A percentile compares a stretch with the other conserved stretches of the same genome.
phyloP scores from a whole-genome alignment of 257 asterid species.

The Buddleja alternifolia region DNA sequence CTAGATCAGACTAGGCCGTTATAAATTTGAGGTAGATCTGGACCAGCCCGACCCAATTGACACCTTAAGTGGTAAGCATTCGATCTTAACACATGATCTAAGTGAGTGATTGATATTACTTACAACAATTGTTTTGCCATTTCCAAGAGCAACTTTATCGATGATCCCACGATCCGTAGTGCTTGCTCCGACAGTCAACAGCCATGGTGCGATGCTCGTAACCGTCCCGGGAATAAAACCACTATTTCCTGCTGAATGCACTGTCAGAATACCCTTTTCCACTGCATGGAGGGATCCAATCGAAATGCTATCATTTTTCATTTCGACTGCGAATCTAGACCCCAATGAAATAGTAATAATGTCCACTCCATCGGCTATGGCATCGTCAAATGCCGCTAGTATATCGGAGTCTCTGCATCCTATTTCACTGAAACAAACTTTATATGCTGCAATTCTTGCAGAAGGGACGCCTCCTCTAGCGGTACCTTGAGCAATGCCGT shows the following conservation, averaged over 20 bases:
- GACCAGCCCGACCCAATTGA: no score
- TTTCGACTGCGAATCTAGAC: accelerated
- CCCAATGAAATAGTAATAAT: constrained; percentile 44
- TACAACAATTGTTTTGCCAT: constrained; percentile 39
- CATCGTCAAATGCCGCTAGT: constrained; percentile 40
- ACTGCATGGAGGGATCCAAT: constrained; percentile 47
- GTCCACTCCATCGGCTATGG: constrained; percentile 44
- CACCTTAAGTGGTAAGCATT: no score
- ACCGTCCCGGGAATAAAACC: background rate
- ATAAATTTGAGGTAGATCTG: no score
- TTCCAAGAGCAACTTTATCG: constrained; percentile 41
- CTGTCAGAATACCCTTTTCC: constrained; percentile 38
- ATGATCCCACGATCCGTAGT: constrained; percentile 39
- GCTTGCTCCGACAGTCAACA: constrained; percentile 48
- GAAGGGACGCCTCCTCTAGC: constrained; percentile 51
- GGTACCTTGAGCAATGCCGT: constrained; percentile 43
- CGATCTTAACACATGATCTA: background rate
- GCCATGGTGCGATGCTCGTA: constrained; percentile 47
- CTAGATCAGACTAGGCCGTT: no score
- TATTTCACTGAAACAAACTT: constrained; percentile 18
- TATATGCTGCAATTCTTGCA: constrained; percentile 45
- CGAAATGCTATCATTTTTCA: constrained; percentile 26
- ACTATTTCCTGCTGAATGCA: constrained; percentile 45
- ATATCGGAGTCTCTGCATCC: constrained; percentile 30
- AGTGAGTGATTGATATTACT: background rate